These are phyloP conservation scores for Leccinum pellstonianum DNA, from an alignment of 768 basidiomycete genomes.

Conservation along the genomic window DNA sequence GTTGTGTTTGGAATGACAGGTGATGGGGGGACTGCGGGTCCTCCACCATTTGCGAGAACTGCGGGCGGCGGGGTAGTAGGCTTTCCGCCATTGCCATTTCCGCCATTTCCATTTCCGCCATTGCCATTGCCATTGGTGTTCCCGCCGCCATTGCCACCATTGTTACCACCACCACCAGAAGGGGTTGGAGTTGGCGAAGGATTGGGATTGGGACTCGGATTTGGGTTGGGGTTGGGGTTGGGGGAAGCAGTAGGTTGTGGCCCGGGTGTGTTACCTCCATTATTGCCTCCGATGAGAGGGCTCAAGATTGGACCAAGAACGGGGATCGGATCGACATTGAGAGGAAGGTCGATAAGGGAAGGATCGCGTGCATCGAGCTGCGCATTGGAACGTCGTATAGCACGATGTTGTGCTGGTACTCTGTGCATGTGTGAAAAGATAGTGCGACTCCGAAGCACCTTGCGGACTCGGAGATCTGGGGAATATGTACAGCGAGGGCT, in stretches of 20 bases:
- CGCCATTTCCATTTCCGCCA: not conserved
- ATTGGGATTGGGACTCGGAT: not conserved
- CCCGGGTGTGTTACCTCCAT: not conserved
- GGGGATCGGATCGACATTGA: conserved; percentile 35
- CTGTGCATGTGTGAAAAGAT: conserved; percentile 16
- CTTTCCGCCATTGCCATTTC: not conserved
- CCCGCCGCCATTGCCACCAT: conserved; percentile 2
- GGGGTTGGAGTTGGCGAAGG: not conserved
- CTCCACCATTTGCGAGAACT: conserved; percentile 1
- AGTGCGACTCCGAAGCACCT: conserved; percentile 7
- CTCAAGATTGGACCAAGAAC: conserved; percentile 38
- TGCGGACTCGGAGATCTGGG: not conserved
- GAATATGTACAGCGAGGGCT: not conserved
- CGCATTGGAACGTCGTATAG: conserved; percentile 8
- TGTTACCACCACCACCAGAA: not conserved
- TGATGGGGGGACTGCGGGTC: not conserved
- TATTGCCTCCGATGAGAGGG: conserved; percentile 32
- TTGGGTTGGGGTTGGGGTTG: not conserved
- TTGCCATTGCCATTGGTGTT: not conserved
- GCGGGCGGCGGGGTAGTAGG: not conserved
- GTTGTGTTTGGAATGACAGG: not conserved
- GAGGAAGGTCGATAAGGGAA: conserved; percentile 37
- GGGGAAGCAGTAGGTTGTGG: conserved; percentile 3
- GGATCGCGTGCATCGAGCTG: conserved; percentile 39
- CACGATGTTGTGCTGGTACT: conserved; percentile 10